phyloP scores from a whole-genome alignment of 768 basidiomycete species.

The Mycena pura region DNA sequence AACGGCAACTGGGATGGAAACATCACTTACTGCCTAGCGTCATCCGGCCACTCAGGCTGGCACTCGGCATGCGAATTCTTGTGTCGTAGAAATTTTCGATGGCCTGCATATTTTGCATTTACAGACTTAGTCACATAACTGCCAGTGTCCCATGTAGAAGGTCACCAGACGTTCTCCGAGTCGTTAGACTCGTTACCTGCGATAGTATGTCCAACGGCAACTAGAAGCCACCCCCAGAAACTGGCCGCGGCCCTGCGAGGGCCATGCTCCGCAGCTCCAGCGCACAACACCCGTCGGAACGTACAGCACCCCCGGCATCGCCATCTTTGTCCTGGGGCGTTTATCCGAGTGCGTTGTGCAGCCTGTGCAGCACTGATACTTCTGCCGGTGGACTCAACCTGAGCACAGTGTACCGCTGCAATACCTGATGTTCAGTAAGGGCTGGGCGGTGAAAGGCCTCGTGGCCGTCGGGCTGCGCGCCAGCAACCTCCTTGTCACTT shows the following conservation, averaged over 20 bases:
- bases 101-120: too few relatives aligned
- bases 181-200: too few relatives aligned
- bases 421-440: conserved; percentile 20
- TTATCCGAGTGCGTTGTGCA: conserved; percentile 12
- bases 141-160: too few relatives aligned
- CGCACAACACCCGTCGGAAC: background rate
- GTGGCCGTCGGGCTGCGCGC: conserved; percentile 21
- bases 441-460: conserved; percentile 26
- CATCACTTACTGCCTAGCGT: too few relatives aligned
- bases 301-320: background rate
- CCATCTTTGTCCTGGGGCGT: conserved; percentile 13
- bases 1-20: too few relatives aligned
- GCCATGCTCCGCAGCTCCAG: background rate
- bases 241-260: background rate
- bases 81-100: too few relatives aligned
- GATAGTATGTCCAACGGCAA: too few relatives aligned
- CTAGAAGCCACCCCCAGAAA: background rate
- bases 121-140: too few relatives aligned
- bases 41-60: too few relatives aligned
- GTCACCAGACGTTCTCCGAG: too few relatives aligned
- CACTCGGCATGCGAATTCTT: too few relatives aligned
- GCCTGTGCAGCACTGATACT: background rate
- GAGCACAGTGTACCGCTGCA: conserved; percentile 20
- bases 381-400: background rate
- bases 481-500: conserved; percentile 13